A percentile compares a stretch with the other conserved stretches of the same genome.
These are phyloP conservation scores for Orobanche coerulescens DNA, from an alignment of 257 asterid genomes.

Conservation along the genomic window DNA sequence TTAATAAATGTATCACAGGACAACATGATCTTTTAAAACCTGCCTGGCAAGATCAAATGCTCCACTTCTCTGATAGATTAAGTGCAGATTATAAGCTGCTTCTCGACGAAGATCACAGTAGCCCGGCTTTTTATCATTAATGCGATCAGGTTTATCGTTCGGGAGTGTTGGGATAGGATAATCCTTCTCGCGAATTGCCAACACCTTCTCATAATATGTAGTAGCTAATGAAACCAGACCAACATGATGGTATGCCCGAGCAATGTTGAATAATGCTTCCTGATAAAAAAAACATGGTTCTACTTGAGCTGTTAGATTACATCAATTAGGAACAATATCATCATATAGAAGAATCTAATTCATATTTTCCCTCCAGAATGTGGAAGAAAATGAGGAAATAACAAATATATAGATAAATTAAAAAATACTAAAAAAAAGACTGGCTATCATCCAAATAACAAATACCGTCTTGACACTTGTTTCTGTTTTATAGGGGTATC, in stretches of 20 bases:
- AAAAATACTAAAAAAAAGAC: too few relatives aligned
- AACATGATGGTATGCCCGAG: constrained; percentile 76
- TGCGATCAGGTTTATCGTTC: constrained; percentile 37
- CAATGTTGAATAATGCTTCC: constrained; percentile 71
- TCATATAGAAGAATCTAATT: too few relatives aligned
- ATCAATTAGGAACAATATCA: neutral
- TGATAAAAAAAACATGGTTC: constrained; percentile 27
- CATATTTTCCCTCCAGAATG: too few relatives aligned
- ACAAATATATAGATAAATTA: too few relatives aligned
- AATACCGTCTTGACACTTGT: too few relatives aligned
- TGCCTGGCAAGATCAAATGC: constrained; percentile 84
- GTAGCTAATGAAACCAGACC: constrained; percentile 66
- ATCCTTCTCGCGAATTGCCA: constrained; percentile 44
- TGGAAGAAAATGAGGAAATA: too few relatives aligned
- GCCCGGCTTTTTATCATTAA: constrained; percentile 33
- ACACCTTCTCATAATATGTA: constrained; percentile 57
- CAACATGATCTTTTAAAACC: constrained; percentile 54
- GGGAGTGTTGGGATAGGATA: constrained; percentile 59
- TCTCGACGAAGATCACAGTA: constrained; percentile 74
- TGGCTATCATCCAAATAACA: too few relatives aligned
- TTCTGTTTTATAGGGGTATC: too few relatives aligned
- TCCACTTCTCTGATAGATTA: constrained; percentile 68
- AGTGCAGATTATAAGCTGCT: constrained; percentile 77
- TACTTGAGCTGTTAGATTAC: neutral
- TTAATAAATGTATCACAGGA: constrained; percentile 29